Conservation (phyloP, 345 rosid species). For the Crucihimalaya himalaica region DNA sequence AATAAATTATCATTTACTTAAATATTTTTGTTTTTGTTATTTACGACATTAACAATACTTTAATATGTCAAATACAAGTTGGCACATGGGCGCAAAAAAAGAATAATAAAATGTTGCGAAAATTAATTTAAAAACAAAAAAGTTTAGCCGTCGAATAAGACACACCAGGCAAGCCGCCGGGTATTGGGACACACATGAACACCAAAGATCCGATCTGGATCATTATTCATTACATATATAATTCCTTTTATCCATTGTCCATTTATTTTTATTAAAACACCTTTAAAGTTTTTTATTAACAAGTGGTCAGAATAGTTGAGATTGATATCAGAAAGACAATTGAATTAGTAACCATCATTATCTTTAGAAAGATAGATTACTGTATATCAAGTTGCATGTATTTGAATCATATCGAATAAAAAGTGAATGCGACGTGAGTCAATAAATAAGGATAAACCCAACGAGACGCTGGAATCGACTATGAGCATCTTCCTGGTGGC, state of each 20-base stretch:
- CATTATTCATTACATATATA: background rate
- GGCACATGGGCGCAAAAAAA: background rate
- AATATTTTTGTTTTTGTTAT: background rate
- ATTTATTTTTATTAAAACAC: background rate
- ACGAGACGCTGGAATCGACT: slow-evolving; percentile 18
- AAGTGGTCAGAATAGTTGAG: background rate
- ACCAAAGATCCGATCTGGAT: background rate
- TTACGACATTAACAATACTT: background rate
- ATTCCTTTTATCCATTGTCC: background rate
- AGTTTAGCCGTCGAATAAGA: background rate
- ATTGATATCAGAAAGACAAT: background rate
- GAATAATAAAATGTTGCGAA: background rate
- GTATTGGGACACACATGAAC: background rate
- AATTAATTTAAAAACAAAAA: background rate
- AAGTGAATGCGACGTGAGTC: background rate
- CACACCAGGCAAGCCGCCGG: slow-evolving; percentile 2
- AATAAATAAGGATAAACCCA: background rate
- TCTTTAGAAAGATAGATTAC: background rate
- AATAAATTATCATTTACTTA: background rate
- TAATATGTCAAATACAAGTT: background rate
- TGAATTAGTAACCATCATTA: background rate
- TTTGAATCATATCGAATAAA: background rate
- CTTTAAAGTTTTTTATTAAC: background rate
- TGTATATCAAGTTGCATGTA: background rate
- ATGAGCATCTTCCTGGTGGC: background rate